These are phyloP conservation scores for Phytophthora sp. DNA, from an alignment of 352 stramenopile genomes.

Conservation along the genomic window DNA sequence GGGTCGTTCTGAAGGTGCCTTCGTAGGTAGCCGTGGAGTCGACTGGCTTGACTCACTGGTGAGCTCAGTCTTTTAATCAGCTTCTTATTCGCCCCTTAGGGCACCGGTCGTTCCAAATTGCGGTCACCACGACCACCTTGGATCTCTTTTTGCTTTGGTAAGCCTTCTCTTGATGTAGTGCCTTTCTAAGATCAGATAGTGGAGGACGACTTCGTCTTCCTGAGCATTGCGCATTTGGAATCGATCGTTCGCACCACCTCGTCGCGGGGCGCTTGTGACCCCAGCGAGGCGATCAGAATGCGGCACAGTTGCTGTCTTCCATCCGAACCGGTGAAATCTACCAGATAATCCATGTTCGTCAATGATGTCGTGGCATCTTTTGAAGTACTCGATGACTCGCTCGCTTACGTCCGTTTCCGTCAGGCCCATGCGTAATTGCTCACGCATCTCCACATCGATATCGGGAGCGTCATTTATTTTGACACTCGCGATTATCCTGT, in stretches of 20 bases:
- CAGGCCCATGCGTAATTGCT: background rate
- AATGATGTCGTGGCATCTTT: background rate
- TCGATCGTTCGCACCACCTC: background rate
- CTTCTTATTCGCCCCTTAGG: background rate
- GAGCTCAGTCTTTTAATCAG: background rate
- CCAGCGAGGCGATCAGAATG: background rate
- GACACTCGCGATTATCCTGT: background rate
- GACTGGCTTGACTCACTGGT: background rate
- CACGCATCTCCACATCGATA: background rate
- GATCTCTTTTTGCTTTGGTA: background rate
- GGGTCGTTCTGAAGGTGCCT: background rate
- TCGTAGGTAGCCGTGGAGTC: background rate
- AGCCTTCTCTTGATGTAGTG: background rate
- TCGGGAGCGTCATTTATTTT: background rate
- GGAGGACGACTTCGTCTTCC: conserved; percentile 1
- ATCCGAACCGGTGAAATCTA: background rate
- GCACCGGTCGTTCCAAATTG: background rate
- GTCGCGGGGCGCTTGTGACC: background rate
- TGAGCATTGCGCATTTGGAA: background rate
- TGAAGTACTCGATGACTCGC: background rate
- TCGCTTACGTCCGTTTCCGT: background rate
- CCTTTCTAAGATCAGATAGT: background rate
- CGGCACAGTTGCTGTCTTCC: background rate
- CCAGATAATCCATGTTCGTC: conserved; percentile 3
- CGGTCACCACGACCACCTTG: background rate